Evolutionary conservation across 2,329 filamentous ascomycete genomes (phyloP), one percentile per base, ranked within the genome.

Genomic region (Chaetomiaceae sp.): DNA sequence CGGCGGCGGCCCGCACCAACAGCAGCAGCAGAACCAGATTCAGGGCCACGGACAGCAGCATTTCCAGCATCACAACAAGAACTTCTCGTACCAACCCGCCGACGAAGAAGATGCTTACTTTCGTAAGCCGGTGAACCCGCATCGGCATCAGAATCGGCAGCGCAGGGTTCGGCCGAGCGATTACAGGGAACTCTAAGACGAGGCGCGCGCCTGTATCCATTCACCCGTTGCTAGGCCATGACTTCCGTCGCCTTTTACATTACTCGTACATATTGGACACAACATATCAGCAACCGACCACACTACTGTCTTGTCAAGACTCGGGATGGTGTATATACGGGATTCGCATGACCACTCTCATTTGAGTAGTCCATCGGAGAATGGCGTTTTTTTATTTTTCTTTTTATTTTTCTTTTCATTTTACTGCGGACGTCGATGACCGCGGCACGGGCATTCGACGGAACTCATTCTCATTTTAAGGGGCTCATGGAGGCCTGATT

Each of bases 91-190:
- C 34, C 73, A 75, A 54, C 78, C 79, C 2, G 84, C 79, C 54
- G 82, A 83, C 58, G 89, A 95, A 51, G 90, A 95, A 52, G 90
- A 95, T 55, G 89, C 94, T 6, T 99, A 99, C 72, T 95, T 97
- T 69, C 82, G 94, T 53, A 92, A 96, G 69, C 94, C 94, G 0
- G 89, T 97, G 57, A 99, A 99, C 67, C 92, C 91, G 2, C 89
- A 96, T 66, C 83, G 94, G 46, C 89, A 94, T 66, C 86, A 91
- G 69, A 89, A 90, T 65, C 82, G 87, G 63, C 85, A 90, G 63
- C 82, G 86, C 59, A 79, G 89, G 62, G 83, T 89, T 50, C 81
- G 94, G 51, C 91, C 91, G 10, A 94, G 89, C 67, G 94, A 99
- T 72, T 97, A 94, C 69, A 81, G 89, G 59, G 89, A 95, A 73